These are phyloP conservation scores for Fusarium neocosmosporiellum DNA, from an alignment of 2,329 filamentous ascomycete genomes.

Conservation along the genomic window DNA sequence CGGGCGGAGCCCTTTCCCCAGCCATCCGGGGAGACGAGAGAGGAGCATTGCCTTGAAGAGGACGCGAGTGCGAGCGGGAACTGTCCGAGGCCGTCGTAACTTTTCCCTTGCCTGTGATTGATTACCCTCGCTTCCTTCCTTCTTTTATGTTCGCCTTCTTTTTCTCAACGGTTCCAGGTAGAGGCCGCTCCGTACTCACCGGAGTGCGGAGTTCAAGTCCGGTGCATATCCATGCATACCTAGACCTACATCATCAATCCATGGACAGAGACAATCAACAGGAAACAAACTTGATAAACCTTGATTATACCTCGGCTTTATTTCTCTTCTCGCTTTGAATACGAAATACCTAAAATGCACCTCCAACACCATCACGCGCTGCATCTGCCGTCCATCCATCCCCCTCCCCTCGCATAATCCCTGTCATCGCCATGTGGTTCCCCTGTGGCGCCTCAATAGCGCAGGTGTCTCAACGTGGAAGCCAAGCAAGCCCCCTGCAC, in stretches of 20 bases:
- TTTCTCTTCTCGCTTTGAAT: background rate
- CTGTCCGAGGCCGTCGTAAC: background rate
- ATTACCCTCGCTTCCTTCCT: background rate
- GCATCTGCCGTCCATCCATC: background rate
- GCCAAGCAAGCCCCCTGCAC: background rate
- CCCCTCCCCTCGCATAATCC: constrained; percentile 24
- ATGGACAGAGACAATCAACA: background rate
- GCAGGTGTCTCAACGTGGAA: constrained; percentile 3
- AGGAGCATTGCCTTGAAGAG: background rate
- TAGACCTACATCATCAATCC: background rate
- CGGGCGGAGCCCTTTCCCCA: background rate
- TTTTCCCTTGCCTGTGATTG: background rate
- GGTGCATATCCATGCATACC: background rate
- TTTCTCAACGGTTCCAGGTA: background rate
- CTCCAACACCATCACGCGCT: background rate
- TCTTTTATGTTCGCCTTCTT: background rate
- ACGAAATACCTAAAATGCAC: background rate
- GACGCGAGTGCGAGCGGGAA: background rate
- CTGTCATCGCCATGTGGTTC: constrained; percentile 33
- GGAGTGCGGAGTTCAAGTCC: background rate
- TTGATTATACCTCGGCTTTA: background rate
- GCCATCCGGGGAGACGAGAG: constrained; percentile 3
- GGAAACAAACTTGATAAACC: background rate
- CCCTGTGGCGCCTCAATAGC: constrained; percentile 30
- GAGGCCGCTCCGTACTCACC: background rate